These are phyloP conservation scores for Exophiala mesophila DNA, from an alignment of 2,329 filamentous ascomycete species.

Conservation along the genomic window DNA sequence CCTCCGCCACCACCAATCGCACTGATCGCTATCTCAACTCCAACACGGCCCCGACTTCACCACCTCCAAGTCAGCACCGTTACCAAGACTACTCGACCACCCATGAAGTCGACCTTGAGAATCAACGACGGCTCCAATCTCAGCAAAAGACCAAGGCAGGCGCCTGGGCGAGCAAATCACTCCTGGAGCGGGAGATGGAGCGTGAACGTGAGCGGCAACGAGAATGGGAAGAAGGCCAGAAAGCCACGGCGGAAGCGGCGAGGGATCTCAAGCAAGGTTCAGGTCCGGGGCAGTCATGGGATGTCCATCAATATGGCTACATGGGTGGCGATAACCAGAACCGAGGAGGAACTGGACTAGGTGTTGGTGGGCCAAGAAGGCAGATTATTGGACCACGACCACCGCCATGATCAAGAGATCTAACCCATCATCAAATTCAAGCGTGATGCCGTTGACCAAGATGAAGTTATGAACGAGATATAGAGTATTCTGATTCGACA, in stretches of 20 bases:
- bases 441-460: no score
- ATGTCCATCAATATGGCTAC: constrained; percentile 60
- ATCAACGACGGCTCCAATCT: constrained; percentile 47
- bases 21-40: constrained; percentile 53
- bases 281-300: constrained; percentile 49
- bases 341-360: constrained; percentile 45
- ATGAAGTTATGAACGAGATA: no score
- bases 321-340: constrained; percentile 60
- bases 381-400: constrained; percentile 61
- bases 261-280: constrained; percentile 43
- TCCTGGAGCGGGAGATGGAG: constrained; percentile 64
- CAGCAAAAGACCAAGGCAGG: constrained; percentile 56
- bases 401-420: constrained; percentile 34
- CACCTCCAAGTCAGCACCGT: constrained; percentile 36
- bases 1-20: constrained; percentile 35
- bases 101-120: constrained; percentile 53
- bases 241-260: constrained; percentile 44
- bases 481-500: no score
- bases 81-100: constrained; percentile 47
- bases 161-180: constrained; percentile 58
- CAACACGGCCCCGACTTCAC: constrained; percentile 46
- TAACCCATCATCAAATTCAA: no score
- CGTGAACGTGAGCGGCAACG: constrained; percentile 59
- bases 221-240: constrained; percentile 61
- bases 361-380: constrained; percentile 52